Conservation (phyloP, 2,329 filamentous ascomycete genomes). For the Colletotrichum nymphaeae region DNA sequence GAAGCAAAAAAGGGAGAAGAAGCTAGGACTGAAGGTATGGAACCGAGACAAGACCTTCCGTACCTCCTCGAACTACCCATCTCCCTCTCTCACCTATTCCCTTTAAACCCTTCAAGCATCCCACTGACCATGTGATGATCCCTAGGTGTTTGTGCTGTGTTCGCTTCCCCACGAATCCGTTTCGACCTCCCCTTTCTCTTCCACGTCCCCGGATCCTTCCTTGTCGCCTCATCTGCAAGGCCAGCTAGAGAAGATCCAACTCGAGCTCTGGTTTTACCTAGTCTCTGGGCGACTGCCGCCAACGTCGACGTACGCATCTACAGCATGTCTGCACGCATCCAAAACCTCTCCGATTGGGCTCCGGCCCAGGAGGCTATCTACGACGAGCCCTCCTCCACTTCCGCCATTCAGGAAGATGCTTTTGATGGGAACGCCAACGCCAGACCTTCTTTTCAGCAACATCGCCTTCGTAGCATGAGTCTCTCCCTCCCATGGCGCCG, state of each 20-base stretch:
- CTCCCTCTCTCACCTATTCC: not conserved
- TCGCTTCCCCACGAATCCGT: slow-evolving; percentile 5
- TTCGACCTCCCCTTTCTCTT: slow-evolving; percentile 15
- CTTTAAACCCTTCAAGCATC: slow-evolving; percentile 19
- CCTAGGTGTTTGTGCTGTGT: slow-evolving; percentile 13
- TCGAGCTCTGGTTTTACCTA: not conserved
- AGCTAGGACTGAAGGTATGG: slow-evolving; percentile 21
- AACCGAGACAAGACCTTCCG: not conserved
- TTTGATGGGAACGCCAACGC: slow-evolving; percentile 35
- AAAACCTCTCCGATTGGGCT: slow-evolving; percentile 55
- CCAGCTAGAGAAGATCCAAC: not conserved
- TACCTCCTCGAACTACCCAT: not conserved
- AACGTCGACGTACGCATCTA: not conserved
- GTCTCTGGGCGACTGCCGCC: not conserved
- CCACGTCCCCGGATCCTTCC: not conserved
- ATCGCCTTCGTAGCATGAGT: slow-evolving; percentile 61
- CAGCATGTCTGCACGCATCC: slow-evolving; percentile 50
- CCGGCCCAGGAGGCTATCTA: slow-evolving; percentile 56
- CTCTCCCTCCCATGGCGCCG: slow-evolving; percentile 62
- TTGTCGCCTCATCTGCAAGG: not conserved
- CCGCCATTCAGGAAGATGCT: slow-evolving; percentile 35
- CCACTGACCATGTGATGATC: slow-evolving; percentile 31
- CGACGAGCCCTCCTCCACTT: slow-evolving; percentile 42
- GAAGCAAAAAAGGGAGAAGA: slow-evolving; percentile 22
- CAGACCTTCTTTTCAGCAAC: slow-evolving; percentile 44